Conservation (phyloP, 441 rosid genomes). For the Sinapis alba region DNA sequence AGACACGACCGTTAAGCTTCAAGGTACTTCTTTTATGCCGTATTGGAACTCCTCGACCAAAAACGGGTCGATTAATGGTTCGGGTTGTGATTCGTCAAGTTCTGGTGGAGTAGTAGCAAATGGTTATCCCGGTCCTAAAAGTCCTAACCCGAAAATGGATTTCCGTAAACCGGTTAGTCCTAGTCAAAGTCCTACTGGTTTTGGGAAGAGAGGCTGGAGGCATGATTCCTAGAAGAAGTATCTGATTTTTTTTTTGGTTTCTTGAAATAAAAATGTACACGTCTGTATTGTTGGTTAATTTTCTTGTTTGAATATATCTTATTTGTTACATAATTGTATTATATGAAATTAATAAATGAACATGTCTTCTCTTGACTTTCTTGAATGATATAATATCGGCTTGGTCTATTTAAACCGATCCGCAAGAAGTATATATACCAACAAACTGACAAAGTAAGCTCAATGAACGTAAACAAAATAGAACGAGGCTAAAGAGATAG, state of each 20-base stretch:
- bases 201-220: slow-evolving; percentile 56
- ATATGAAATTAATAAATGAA: slow-evolving; percentile 22
- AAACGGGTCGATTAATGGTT: slow-evolving; percentile 45
- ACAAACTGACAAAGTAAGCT: no score
- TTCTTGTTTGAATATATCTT: slow-evolving; percentile 5
- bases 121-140: slow-evolving; percentile 49
- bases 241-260: not conserved
- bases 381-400: not conserved
- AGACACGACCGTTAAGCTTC: slow-evolving; percentile 39
- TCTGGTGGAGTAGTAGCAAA: slow-evolving; percentile 59
- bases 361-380: slow-evolving; percentile 2
- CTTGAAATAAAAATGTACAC: slow-evolving; percentile 24
- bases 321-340: slow-evolving; percentile 25
- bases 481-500: no score
- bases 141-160: slow-evolving; percentile 56
- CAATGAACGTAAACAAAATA: no score
- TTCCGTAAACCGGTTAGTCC: slow-evolving; percentile 38
- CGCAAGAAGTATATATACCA: no score
- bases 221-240: slow-evolving; percentile 42
- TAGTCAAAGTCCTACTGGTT: slow-evolving; percentile 40
- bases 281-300: slow-evolving; percentile 14
- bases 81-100: slow-evolving; percentile 72
- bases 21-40: slow-evolving; percentile 46
- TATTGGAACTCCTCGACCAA: slow-evolving; percentile 81
- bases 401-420: not conserved